phyloP scores from a whole-genome alignment of 148 eudicot genomes.

The Arctostaphylos glauca region DNA sequence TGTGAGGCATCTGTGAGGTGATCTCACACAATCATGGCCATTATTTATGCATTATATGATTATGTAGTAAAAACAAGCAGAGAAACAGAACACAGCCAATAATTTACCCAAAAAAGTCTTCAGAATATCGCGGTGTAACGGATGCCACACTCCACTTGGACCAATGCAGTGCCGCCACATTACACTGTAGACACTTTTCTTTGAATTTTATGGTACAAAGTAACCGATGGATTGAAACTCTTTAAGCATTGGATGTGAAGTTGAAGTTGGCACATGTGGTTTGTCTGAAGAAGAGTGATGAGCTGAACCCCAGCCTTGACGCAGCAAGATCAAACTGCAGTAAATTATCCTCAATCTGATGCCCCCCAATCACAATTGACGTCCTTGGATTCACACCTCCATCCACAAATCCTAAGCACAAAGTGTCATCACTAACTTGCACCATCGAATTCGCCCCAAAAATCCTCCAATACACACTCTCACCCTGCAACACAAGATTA shows the following conservation, averaged over 20 bases:
- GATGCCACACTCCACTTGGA: too few species aligned
- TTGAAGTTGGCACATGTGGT: slow-evolving; percentile 46
- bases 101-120: too few species aligned
- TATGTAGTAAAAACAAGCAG: too few species aligned
- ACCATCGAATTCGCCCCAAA: slow-evolving; percentile 54
- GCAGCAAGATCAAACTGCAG: slow-evolving; percentile 42
- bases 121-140: too few species aligned
- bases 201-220: too few species aligned
- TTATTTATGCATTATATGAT: too few species aligned
- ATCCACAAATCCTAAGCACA: slow-evolving; percentile 49
- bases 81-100: too few species aligned
- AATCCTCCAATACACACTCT: slow-evolving; percentile 37
- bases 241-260: slow-evolving; percentile 20
- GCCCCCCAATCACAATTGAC: slow-evolving; percentile 45
- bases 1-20: too few species aligned
- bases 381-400: slow-evolving; percentile 35
- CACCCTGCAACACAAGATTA: slow-evolving; percentile 39
- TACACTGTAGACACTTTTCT: too few species aligned
- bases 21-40: too few species aligned
- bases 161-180: too few species aligned
- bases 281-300: slow-evolving; percentile 24
- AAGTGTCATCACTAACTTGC: slow-evolving; percentile 15
- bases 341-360: slow-evolving; percentile 52
- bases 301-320: slow-evolving; percentile 41
- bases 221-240: neutral